phyloP scores from a whole-genome alignment of 2,329 filamentous ascomycete genomes.

The Sporothrix brasiliensis region DNA sequence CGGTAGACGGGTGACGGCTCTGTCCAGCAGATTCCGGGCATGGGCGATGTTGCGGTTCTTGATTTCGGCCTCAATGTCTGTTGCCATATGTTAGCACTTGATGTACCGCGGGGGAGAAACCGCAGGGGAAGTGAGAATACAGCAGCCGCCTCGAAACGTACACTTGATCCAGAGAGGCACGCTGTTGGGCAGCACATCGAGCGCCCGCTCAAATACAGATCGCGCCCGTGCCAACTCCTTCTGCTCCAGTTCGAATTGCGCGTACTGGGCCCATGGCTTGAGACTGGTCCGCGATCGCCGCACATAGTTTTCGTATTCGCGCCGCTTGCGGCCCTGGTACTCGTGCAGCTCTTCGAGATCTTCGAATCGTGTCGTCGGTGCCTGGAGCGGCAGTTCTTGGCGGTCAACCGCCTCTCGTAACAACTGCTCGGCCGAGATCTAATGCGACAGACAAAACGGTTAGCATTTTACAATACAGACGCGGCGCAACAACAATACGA shows the following conservation, averaged over 20 bases:
- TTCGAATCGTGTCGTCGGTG: conserved; percentile 90
- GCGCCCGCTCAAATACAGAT: conserved; percentile 89
- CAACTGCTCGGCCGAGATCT: conserved; percentile 96
- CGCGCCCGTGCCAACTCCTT: conserved; percentile 93
- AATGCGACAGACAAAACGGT: conserved; percentile 45
- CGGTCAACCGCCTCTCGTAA: conserved; percentile 95
- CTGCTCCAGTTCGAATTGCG: conserved; percentile 95
- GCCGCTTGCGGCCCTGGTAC: conserved; percentile 92
- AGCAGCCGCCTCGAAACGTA: not conserved
- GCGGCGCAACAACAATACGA: not conserved
- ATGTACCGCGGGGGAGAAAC: conserved; percentile 46
- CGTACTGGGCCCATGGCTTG: conserved; percentile 99
- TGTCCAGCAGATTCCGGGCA: conserved; percentile 89
- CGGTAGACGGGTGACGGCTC: conserved; percentile 89
- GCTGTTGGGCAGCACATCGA: conserved; percentile 88
- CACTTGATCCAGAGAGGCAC: conserved; percentile 77
- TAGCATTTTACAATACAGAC: not conserved
- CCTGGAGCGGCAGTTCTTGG: conserved; percentile 84
- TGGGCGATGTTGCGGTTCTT: conserved; percentile 95
- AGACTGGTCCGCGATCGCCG: conserved; percentile 91
- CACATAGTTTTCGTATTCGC: conserved; percentile 98
- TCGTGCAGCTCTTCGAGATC: conserved; percentile 98
- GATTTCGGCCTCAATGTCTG: conserved; percentile 90
- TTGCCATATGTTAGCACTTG: conserved; percentile 49
- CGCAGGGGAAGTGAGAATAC: conserved; percentile 38